Base-by-base conservation (phyloP, 352 stramenopile species). In the Saprolegnia diclina region DNA sequence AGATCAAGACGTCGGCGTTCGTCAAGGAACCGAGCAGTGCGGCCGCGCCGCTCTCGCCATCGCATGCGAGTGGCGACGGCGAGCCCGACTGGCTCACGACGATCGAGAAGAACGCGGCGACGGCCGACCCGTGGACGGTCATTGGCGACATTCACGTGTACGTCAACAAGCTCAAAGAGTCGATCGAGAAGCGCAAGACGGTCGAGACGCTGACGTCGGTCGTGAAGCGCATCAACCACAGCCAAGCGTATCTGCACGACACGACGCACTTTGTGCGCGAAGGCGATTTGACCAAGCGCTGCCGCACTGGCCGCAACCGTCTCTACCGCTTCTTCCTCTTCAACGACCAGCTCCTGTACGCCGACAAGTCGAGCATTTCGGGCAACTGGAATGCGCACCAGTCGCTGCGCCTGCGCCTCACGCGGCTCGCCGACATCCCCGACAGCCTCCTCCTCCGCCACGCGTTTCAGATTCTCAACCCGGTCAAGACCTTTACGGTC, bases 231-330 rank as follows among this genome's bases (percentile, higher is more conserved):
- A 97, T 99, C 73, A 87, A 96, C 46, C 93, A 95, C 40, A 91
- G 89, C 54, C 76, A 91, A 45, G 91, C 89, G 67, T 87, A 98
- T 59, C 76, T 99, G 32, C 97, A 98, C 66, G 93, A 98, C 73
- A 88, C 93, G 29, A 89, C 93, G n/a, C 87, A 87, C 13, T 99
- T 99, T 76, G 82, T 99, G 13, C 82, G 85, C 57, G 92, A 98
- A 77, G 97, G 95, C 14, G 87, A 98, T 64, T 69, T 99, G 48
- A 87, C 89, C 22, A 99, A 99, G 79, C 91, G 90, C 48, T 97
- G 92, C 54, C 82, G 95, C 26, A 97, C 83, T 13, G 87, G 85
- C 24, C 81, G 91, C 19, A 92, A 91, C 69, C 82, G 90, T 38
- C 74, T 79, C 16, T 95, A 95, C 65, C 85, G 86, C 13, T 95